phyloP scores from a whole-genome alignment of 2,329 filamentous ascomycete species.

The Penicillium brevicompactum region DNA sequence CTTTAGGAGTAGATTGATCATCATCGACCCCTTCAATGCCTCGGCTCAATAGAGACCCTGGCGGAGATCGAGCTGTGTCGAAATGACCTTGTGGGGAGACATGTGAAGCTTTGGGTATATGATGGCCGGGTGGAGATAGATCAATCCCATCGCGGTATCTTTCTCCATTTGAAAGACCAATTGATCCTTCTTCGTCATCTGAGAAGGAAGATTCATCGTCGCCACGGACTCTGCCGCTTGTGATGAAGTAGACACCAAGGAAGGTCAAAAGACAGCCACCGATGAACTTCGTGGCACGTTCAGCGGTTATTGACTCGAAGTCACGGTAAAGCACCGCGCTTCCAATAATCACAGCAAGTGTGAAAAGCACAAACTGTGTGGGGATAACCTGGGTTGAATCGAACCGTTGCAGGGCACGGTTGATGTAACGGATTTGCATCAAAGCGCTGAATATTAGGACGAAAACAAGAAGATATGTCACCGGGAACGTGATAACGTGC shows the following conservation, averaged over 20 bases:
- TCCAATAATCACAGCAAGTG: constrained; percentile 89
- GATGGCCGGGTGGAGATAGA: constrained; percentile 27
- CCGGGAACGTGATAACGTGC: constrained; percentile 84
- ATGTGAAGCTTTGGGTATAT: constrained; percentile 20
- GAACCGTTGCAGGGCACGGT: constrained; percentile 85
- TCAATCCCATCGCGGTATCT: constrained; percentile 39
- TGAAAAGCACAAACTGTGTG: constrained; percentile 96
- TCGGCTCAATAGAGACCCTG: constrained; percentile 37
- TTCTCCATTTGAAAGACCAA: constrained; percentile 43
- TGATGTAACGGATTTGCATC: constrained; percentile 97
- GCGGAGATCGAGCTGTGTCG: constrained; percentile 29
- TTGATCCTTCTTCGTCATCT: constrained; percentile 61
- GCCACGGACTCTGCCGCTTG: constrained; percentile 69
- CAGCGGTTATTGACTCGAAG: constrained; percentile 77
- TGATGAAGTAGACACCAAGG: constrained; percentile 95
- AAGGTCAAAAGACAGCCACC: constrained; percentile 92
- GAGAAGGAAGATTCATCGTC: constrained; percentile 66
- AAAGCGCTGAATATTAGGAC: constrained; percentile 82
- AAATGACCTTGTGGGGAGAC: constrained; percentile 14
- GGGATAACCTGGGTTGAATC: constrained; percentile 98
- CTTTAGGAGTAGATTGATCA: constrained; percentile 35
- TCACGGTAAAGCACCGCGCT: constrained; percentile 93
- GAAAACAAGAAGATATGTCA: constrained; percentile 82
- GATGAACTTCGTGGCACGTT: constrained; percentile 80
- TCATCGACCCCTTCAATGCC: constrained; percentile 37